Evolutionary conservation across 2,329 filamentous ascomycete species (phyloP).

Genomic region (Colletotrichum sp.): DNA sequence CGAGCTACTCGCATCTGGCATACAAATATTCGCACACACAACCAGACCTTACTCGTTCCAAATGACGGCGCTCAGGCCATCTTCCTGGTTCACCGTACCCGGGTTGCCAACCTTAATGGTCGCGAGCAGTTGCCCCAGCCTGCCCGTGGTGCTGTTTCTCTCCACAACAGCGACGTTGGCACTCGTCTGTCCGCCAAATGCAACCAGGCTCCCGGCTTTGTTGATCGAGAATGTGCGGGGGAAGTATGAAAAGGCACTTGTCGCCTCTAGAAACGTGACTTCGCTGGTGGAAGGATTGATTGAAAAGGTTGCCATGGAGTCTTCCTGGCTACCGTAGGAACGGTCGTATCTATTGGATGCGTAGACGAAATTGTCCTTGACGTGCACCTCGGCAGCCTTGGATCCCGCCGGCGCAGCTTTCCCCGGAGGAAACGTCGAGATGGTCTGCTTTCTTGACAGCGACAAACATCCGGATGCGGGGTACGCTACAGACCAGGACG

Average conservation of each 20-base stretch:
- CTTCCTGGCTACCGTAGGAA: conserved; percentile 56
- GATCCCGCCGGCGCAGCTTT: conserved; percentile 45
- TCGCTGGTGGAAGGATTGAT: conserved; percentile 50
- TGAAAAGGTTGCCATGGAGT: conserved; percentile 59
- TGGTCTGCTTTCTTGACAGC: conserved; percentile 48
- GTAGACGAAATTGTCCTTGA: conserved; percentile 60
- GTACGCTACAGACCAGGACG: conserved; percentile 54
- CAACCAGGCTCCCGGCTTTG: conserved; percentile 60
- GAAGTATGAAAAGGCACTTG: conserved; percentile 60
- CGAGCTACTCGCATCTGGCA: not conserved
- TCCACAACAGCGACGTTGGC: conserved; percentile 61
- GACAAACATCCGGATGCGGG: conserved; percentile 45
- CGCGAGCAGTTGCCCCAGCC: conserved; percentile 52
- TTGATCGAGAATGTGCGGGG: conserved; percentile 69
- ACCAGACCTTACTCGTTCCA: conserved; percentile 47
- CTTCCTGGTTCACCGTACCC: conserved; percentile 45
- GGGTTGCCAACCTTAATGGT: conserved; percentile 42
- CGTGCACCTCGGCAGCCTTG: conserved; percentile 59
- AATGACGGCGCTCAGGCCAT: conserved; percentile 51
- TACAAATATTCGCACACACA: not conserved
- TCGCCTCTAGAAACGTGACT: conserved; percentile 56
- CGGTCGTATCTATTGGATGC: conserved; percentile 66
- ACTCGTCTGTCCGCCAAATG: conserved; percentile 66
- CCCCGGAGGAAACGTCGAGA: conserved; percentile 50
- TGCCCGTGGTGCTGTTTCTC: conserved; percentile 58